Conservation (phyloP, 1,284 basidiomycete species). For the Rhodotorula mucilaginosa region DNA sequence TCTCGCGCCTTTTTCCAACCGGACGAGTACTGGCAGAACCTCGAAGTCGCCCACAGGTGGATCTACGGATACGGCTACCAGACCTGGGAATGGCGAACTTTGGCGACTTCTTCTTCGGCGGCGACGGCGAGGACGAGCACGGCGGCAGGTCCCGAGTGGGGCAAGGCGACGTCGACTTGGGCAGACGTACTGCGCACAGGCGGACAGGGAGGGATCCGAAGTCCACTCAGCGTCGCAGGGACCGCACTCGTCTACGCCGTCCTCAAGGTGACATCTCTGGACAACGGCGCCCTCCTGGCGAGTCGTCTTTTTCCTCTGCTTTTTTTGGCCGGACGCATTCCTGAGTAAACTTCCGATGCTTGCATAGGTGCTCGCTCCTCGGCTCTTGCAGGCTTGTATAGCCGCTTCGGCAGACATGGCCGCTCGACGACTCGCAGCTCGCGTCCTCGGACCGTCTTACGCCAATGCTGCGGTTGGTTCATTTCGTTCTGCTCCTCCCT, state of each 20-base stretch:
- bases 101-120: background rate
- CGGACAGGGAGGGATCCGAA: slow-evolving; percentile 47
- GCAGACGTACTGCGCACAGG: background rate
- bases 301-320: slow-evolving; percentile 19
- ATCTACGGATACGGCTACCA: slow-evolving; percentile 89
- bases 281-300: slow-evolving; percentile 51
- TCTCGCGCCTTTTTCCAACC: slow-evolving; percentile 93
- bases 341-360: background rate
- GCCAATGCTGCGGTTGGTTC: slow-evolving; percentile 60
- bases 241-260: slow-evolving; percentile 76
- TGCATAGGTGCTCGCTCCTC: slow-evolving; percentile 59
- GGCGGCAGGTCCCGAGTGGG: background rate
- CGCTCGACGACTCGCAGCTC: slow-evolving; percentile 62
- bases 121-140: slow-evolving; percentile 57
- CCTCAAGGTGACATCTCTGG: slow-evolving; percentile 60
- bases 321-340: background rate
- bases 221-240: slow-evolving; percentile 52
- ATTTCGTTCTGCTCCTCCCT: background rate
- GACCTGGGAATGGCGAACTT: slow-evolving; percentile 89
- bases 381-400: slow-evolving; percentile 72
- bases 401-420: slow-evolving; percentile 78
- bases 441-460: slow-evolving; percentile 61
- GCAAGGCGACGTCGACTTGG: background rate
- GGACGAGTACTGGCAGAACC: slow-evolving; percentile 93
- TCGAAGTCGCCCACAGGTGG: slow-evolving; percentile 83